Conservation (phyloP, 2,329 filamentous ascomycete genomes). For the Pyrenophora graminea region DNA sequence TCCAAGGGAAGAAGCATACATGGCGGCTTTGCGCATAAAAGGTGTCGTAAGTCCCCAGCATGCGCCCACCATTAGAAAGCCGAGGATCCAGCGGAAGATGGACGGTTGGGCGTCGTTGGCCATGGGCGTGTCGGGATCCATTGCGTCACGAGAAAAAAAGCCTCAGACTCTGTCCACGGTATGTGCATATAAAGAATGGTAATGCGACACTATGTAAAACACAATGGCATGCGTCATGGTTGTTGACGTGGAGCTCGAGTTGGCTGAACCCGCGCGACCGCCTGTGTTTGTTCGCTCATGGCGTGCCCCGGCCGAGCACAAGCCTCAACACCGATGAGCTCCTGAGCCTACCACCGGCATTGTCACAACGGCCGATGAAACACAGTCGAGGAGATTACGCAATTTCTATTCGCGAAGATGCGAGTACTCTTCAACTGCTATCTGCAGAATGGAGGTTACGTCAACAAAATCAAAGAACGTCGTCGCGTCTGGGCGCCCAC, state of each 20-base stretch:
- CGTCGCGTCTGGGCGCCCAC: too few relatives aligned
- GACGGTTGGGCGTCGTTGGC: constrained; percentile 41
- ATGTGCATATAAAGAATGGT: too few relatives aligned
- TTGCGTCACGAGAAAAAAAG: constrained; percentile 7
- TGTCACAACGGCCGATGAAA: background rate
- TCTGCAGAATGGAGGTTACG: too few relatives aligned
- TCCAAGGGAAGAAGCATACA: constrained; percentile 37
- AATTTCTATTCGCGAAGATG: too few relatives aligned
- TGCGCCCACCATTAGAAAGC: constrained; percentile 86
- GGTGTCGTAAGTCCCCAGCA: constrained; percentile 90
- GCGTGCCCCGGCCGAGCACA: constrained; percentile 12
- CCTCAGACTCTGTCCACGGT: too few relatives aligned
- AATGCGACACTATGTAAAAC: too few relatives aligned
- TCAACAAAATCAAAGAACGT: too few relatives aligned
- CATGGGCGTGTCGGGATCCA: constrained; percentile 39
- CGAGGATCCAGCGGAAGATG: constrained; percentile 79
- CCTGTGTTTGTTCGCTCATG: background rate
- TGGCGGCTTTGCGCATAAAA: constrained; percentile 86
- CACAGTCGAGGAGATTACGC: too few relatives aligned
- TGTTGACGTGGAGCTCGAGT: too few relatives aligned
- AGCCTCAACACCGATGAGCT: constrained; percentile 3
- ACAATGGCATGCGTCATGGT: too few relatives aligned
- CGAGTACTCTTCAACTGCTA: too few relatives aligned
- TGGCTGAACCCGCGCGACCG: background rate
- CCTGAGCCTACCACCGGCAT: background rate